Evolutionary conservation across 2,329 filamentous ascomycete species (phyloP).

Genomic region (Diaporthe vexans): DNA sequence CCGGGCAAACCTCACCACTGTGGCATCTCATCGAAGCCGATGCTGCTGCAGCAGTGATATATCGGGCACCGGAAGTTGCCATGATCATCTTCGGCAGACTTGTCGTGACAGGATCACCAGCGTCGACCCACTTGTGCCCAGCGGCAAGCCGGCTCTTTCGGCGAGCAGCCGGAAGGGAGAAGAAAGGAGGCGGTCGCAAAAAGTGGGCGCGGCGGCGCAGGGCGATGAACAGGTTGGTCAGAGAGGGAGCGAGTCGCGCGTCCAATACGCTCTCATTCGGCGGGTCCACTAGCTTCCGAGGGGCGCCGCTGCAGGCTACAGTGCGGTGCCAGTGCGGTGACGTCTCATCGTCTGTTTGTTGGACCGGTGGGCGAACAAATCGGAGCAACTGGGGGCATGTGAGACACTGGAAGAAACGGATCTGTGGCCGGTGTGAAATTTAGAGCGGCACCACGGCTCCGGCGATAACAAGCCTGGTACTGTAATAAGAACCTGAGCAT

Average conservation of each 20-base stretch:
- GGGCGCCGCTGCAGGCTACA: conserved; percentile 22
- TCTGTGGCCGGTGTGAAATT: conserved; percentile 34
- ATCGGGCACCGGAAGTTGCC: background rate
- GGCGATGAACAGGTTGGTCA: conserved; percentile 27
- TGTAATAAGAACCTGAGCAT: conserved; percentile 10
- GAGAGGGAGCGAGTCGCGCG: conserved; percentile 28
- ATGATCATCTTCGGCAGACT: background rate
- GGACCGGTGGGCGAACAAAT: conserved; percentile 24
- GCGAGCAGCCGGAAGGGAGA: conserved; percentile 25
- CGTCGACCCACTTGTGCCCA: background rate
- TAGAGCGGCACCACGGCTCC: conserved; percentile 28
- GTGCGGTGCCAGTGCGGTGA: conserved; percentile 33
- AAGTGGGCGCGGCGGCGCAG: conserved; percentile 30
- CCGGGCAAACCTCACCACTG: background rate
- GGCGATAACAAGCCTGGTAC: conserved; percentile 28
- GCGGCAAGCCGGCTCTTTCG: conserved; percentile 27
- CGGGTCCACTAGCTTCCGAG: conserved; percentile 31
- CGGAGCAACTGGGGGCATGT: conserved; percentile 27
- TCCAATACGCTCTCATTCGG: conserved; percentile 24
- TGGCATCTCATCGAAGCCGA: background rate
- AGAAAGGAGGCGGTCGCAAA: conserved; percentile 33
- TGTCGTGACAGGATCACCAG: background rate
- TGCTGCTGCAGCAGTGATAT: background rate
- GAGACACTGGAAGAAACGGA: conserved; percentile 31
- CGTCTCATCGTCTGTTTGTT: conserved; percentile 30